These are phyloP conservation scores for Neofusicoccum parvum DNA, from an alignment of 2,329 filamentous ascomycete species.

Conservation along the genomic window DNA sequence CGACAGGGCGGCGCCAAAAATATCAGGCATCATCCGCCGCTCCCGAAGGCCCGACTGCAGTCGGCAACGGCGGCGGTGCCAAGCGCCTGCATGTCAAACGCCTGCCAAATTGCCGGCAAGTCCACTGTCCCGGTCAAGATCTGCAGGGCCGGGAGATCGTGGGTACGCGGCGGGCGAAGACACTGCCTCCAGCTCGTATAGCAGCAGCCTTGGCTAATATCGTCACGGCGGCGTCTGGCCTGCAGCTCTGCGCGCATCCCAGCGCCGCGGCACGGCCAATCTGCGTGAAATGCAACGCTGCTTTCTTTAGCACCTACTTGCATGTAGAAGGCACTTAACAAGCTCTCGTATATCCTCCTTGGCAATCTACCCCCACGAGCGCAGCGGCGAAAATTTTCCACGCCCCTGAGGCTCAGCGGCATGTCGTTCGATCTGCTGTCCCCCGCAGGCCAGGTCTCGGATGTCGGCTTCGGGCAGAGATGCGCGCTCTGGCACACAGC, in stretches of 20 bases:
- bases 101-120: neutral
- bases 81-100: slow-evolving; percentile 10
- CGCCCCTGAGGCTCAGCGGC: neutral
- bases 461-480: neutral
- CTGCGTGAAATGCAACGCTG: neutral
- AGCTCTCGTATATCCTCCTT: neutral
- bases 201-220: slow-evolving; percentile 5
- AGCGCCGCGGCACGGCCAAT: neutral
- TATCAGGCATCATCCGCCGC: slow-evolving; percentile 1
- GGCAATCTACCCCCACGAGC: neutral
- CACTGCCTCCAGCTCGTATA: slow-evolving; percentile 4
- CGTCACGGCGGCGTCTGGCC: neutral
- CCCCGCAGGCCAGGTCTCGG: neutral
- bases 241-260: neutral
- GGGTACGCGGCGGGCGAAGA: neutral
- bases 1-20: slow-evolving; percentile 4
- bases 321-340: neutral
- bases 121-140: slow-evolving; percentile 16
- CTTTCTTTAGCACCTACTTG: neutral
- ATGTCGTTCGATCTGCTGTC: neutral
- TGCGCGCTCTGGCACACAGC: neutral
- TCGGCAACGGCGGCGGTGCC: neutral
- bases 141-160: slow-evolving; percentile 19
- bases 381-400: neutral
- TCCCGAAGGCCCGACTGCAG: slow-evolving; percentile 5